A percentile compares a stretch with the other conserved stretches of the same genome.
Conservation (phyloP, 164 flowering plant species). For the Malania oleifera region DNA sequence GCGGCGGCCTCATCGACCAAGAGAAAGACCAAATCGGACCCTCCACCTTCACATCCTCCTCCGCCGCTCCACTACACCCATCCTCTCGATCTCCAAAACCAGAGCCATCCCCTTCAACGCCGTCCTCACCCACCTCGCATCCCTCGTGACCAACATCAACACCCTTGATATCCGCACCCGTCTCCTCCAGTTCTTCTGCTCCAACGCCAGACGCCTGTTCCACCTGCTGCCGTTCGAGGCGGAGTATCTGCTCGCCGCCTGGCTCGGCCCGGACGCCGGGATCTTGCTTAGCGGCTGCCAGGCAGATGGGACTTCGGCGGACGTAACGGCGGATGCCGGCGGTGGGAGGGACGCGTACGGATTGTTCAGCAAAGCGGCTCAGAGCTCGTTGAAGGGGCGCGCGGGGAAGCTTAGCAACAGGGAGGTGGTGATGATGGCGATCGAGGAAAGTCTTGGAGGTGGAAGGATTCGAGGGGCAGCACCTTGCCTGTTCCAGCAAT, state of each 20-base stretch:
- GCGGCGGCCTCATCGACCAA: constrained; percentile 82
- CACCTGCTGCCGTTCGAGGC: constrained; percentile 7
- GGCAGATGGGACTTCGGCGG: constrained; percentile 62
- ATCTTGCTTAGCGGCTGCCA: constrained; percentile 78
- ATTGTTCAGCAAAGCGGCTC: constrained; percentile 71
- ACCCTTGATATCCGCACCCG: constrained; percentile 46
- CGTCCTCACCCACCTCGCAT: constrained; percentile 34
- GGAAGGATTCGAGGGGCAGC: constrained; percentile 44
- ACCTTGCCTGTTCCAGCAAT: constrained; percentile 77
- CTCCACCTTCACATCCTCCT: constrained; percentile 3
- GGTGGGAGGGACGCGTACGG: constrained; percentile 51
- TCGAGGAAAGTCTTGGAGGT: constrained; percentile 34
- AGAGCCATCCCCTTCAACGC: constrained; percentile 44
- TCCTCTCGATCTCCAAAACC: neutral
- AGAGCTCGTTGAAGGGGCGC: constrained; percentile 35
- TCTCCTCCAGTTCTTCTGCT: constrained; percentile 39
- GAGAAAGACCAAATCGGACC: constrained; percentile 83
- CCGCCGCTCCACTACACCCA: neutral
- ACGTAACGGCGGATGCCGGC: constrained; percentile 31
- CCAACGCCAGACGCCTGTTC: constrained; percentile 44
- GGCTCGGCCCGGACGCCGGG: constrained; percentile 44
- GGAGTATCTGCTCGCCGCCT: neutral
- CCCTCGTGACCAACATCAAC: constrained; percentile 39
- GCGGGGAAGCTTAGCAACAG: constrained; percentile 34
- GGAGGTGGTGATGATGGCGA: constrained; percentile 41